Base-by-base conservation (phyloP, 345 rosid genomes). In the Salix arbutifolia region DNA sequence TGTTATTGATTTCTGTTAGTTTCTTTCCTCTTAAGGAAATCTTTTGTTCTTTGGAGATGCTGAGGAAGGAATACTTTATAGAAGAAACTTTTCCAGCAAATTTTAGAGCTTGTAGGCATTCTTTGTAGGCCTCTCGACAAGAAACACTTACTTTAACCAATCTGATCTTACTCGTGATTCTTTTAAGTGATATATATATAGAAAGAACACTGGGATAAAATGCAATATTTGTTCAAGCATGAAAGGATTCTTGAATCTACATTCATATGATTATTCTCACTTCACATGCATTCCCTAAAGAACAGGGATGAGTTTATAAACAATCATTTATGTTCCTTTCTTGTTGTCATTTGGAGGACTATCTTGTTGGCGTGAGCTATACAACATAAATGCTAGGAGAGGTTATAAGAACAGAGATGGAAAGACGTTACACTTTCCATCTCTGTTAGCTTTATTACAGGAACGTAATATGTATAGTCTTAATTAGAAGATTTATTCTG, bases 1-100 rank as follows among this genome's bases (percentile, higher is more conserved):
- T 10, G 64, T 66, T 79, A 62, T 65, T 80, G 21, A 1, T 53
- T 72, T 40, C 23, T 30, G 58, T 56, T 19, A 1, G 64, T 82
- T 1, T 53, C 64, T 48, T 76, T 40, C 69, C 76, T 78, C 70
- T 79, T 80, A 80, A 95, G 99, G 98, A 83, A 80, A 90, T 88
- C 81, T 91, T 77, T 90, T n/a, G 97, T 86, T 85, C 94, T 0
- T 86, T 10, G 74, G 97, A 91, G 72, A 84, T 87, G 0, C 82
- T 91, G 65, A 85, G 91, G 82, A 86, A 82, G 66, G n/a, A n/a
- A n/a, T n/a, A n/a, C n/a, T n/a, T n/a, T n/a, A n/a, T n/a, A n/a
- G n/a, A n/a, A n/a, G n/a, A n/a, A n/a, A n/a, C n/a, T n/a, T n/a
- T n/a, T n/a, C n/a, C n/a, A n/a, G n/a, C n/a, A n/a, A n/a, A n/a